Percentiles rank a stretch among this genome's conserved stretches.
Evolutionary conservation across 2,329 filamentous ascomycete genomes (phyloP).

Genomic region (Tolypocladium tropicale): DNA sequence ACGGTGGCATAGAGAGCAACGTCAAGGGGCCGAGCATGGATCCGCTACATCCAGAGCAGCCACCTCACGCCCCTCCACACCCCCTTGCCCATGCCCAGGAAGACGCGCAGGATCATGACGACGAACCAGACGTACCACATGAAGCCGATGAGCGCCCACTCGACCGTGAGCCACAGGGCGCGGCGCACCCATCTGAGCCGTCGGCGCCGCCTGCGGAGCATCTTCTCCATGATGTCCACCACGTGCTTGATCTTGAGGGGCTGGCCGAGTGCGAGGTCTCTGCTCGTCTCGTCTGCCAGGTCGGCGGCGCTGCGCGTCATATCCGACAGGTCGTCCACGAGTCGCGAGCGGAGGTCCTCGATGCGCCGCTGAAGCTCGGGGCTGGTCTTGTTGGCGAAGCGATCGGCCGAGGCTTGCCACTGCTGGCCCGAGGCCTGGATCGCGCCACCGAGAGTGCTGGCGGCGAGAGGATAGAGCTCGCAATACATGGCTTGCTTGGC

Average conservation of each 20-base stretch:
- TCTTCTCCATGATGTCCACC: slow-evolving; percentile 67
- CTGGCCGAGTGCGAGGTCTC: slow-evolving; percentile 65
- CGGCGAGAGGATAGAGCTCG: slow-evolving; percentile 41
- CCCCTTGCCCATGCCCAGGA: slow-evolving; percentile 52
- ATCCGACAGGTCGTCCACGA: slow-evolving; percentile 43
- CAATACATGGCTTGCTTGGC: slow-evolving; percentile 26
- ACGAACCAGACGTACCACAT: slow-evolving; percentile 95
- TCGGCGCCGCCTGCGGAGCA: slow-evolving; percentile 57
- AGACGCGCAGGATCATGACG: slow-evolving; percentile 63
- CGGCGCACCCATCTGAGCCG: slow-evolving; percentile 65
- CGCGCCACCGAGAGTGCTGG: slow-evolving; percentile 37
- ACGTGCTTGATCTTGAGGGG: slow-evolving; percentile 73
- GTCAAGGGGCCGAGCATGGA: neutral
- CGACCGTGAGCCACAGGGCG: slow-evolving; percentile 69
- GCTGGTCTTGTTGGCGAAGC: slow-evolving; percentile 46
- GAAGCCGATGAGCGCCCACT: slow-evolving; percentile 78
- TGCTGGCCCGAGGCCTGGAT: slow-evolving; percentile 36
- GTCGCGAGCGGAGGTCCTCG: slow-evolving; percentile 33
- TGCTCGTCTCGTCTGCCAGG: slow-evolving; percentile 68
- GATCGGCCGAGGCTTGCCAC: slow-evolving; percentile 51
- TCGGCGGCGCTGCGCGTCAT: slow-evolving; percentile 61
- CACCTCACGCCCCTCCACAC: slow-evolving; percentile 55
- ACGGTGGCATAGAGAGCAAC: neutral
- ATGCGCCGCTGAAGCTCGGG: slow-evolving; percentile 40
- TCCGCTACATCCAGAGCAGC: slow-evolving; percentile 64